Evolutionary conservation across 208 protist species (phyloP), one percentile per base, ranked within the genome.

Genomic region (Trypanosoma congolense): DNA sequence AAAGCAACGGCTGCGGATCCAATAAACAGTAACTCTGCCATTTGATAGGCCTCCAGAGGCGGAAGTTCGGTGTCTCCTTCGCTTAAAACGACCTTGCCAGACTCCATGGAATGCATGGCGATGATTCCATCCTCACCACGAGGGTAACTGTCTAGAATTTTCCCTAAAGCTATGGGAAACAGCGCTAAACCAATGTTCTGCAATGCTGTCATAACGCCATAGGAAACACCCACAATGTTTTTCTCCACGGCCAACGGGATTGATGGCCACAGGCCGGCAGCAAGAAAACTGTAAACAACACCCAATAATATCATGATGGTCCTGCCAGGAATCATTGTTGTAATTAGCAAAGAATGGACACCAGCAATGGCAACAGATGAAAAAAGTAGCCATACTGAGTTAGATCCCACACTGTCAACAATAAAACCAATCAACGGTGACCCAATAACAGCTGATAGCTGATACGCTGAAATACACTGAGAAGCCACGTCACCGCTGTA

Each of bases 171-270:
- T 42, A 84, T 74, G 0, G 86, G 80, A 43, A 93, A 84, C 2
- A 70, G 54, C 4, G 83, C 81, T n/a, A 92, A 59, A 12, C 86
- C 86, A 45, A 85, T 80, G 55, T 96, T 96, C 62, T 95, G 87
- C 24, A 93, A 61, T 6, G 87, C 75, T 5, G 89, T 97, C 89
- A 97, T 97, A 41, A 84, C 63, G 29, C 92, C 92, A 47, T 94
- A 97, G 14, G 92, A 78, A 4, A 93, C 69, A 12, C 84, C 87
- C 6, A 92, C 70, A 19, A 85, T 56, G 43, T 90, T 75, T 47
- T 75, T 71, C 1, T 60, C 60, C 8, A 97, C 80, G 3, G 73
- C 72, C 67, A 70, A 87, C 3, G 87, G 78, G 47, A 96, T 62
- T 3, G 87, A 82, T 1, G 92, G 89, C 86, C 92, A 97, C 40